Evolutionary conservation across 2,329 filamentous ascomycete species (phyloP).

Genomic region (Aureobasidium sp.): DNA sequence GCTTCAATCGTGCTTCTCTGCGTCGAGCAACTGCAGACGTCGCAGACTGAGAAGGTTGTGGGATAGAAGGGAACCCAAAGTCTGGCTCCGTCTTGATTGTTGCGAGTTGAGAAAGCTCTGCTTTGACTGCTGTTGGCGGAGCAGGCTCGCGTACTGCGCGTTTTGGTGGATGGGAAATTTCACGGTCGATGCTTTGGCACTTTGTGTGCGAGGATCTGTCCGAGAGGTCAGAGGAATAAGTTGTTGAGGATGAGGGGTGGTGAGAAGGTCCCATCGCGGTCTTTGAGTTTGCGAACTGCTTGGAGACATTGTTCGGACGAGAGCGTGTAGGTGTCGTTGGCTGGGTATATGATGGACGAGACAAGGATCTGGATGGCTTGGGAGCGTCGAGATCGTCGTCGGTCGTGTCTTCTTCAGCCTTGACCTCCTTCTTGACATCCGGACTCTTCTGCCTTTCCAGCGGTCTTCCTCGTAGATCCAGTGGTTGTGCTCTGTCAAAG

Average conservation of each 20-base stretch:
- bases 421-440: not conserved
- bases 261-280: not conserved
- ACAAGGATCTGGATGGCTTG: not conserved
- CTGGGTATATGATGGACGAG: not conserved
- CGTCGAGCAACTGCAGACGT: conserved; percentile 20
- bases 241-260: not conserved
- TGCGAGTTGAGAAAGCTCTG: not conserved
- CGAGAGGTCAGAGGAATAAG: not conserved
- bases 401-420: conserved; percentile 1
- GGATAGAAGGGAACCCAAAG: not conserved
- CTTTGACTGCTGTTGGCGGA: not conserved
- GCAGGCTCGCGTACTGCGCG: not conserved
- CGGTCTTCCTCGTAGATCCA: conserved; percentile 1
- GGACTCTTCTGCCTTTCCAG: not conserved
- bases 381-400: conserved; percentile 17
- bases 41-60: not conserved
- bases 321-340: not conserved
- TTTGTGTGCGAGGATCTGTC: not conserved
- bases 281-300: not conserved
- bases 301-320: not conserved
- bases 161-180: not conserved
- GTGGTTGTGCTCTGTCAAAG: conserved; percentile 11
- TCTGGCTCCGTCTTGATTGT: not conserved
- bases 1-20: conserved; percentile 24
- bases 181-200: not conserved